A percentile compares a stretch with the other conserved stretches of the same genome.
phyloP scores from a whole-genome alignment of 257 asterid species.

The Ajuga chamaepitys region DNA sequence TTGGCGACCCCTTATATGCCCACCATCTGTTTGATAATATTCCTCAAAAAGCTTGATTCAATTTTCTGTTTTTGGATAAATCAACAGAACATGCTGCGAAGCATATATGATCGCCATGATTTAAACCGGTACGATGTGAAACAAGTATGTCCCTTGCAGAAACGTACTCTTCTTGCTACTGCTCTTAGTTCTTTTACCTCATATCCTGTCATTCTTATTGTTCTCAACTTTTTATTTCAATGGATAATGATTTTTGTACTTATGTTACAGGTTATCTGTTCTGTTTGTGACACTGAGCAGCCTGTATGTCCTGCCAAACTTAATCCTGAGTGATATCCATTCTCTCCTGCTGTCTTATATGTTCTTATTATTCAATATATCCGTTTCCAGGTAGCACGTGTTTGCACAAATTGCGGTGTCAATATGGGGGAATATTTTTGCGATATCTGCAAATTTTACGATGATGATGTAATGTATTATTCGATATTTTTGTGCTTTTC shows the following conservation, averaged over 20 bases:
- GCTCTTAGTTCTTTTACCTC: not conserved
- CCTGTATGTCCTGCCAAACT: slow-evolving; percentile 46
- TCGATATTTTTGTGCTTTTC: not conserved
- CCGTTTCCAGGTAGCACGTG: slow-evolving; percentile 60
- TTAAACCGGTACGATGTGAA: slow-evolving; percentile 67
- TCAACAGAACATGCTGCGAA: slow-evolving; percentile 52
- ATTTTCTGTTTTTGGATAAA: slow-evolving; percentile 1
- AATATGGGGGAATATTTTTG: slow-evolving; percentile 97
- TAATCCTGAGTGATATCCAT: not conserved
- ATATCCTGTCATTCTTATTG: not conserved
- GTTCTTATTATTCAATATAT: not conserved
- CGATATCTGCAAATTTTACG: slow-evolving; percentile 74
- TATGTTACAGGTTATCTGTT: slow-evolving; percentile 75
- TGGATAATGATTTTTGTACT: not conserved
- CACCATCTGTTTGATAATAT: not conserved
- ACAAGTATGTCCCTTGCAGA: slow-evolving; percentile 48
- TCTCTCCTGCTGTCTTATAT: not conserved
- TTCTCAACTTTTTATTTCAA: not conserved
- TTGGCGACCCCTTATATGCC: not conserved
- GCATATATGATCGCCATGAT: slow-evolving; percentile 74
- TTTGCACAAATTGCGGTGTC: slow-evolving; percentile 90
- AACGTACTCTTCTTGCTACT: slow-evolving; percentile 18
- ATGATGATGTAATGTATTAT: slow-evolving; percentile 65
- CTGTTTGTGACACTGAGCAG: slow-evolving; percentile 96
- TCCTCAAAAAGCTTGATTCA: not conserved